Evolutionary conservation across 2,329 filamentous ascomycete genomes (phyloP).

Genomic region (Corynespora cassiicola): DNA sequence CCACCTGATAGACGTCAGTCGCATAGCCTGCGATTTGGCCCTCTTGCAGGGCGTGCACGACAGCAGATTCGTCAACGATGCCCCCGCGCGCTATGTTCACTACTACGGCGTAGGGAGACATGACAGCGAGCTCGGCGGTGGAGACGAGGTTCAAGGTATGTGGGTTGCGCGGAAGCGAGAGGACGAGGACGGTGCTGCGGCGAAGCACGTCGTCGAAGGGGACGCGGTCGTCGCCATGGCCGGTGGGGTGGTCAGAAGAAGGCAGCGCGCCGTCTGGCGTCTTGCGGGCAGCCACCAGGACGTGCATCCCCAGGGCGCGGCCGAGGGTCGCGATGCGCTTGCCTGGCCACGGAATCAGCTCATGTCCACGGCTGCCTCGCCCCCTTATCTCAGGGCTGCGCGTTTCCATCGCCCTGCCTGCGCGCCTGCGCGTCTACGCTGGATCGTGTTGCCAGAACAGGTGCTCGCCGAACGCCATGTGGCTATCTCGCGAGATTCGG

Average conservation of each 20-base stretch:
- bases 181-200: constrained; percentile 46
- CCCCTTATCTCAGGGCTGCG: too few relatives aligned
- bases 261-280: constrained; percentile 11
- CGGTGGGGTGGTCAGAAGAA: too few relatives aligned
- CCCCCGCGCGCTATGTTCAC: constrained; percentile 60
- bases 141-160: constrained; percentile 43
- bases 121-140: constrained; percentile 50
- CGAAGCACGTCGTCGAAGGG: constrained; percentile 46
- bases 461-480: too few relatives aligned
- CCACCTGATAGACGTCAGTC: constrained; percentile 58
- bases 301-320: constrained; percentile 55
- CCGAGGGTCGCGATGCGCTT: constrained; percentile 55
- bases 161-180: constrained; percentile 41
- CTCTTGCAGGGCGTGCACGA: constrained; percentile 54
- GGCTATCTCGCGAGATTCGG: too few relatives aligned
- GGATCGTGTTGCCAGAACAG: too few relatives aligned
- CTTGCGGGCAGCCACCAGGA: constrained; percentile 56
- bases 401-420: too few relatives aligned
- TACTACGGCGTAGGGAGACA: constrained; percentile 53
- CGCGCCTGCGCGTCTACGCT: too few relatives aligned
- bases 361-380: too few relatives aligned
- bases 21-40: constrained; percentile 57
- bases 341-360: constrained; percentile 30
- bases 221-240: constrained; percentile 28
- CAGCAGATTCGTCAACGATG: constrained; percentile 58